phyloP scores from a whole-genome alignment of 805 yeast genomes.

The Kregervanrija delftensis region DNA sequence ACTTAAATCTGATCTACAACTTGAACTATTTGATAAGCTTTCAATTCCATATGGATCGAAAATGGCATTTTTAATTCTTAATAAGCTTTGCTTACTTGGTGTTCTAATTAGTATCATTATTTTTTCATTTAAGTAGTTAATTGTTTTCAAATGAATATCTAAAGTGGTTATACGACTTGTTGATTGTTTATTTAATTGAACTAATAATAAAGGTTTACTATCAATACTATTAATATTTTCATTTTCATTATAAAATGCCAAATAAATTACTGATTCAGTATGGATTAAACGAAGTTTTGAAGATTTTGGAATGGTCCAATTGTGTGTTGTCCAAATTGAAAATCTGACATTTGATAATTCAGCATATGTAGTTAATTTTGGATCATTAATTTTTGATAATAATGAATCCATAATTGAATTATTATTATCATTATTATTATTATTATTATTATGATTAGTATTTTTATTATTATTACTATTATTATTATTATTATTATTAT shows the following conservation, averaged over 20 bases:
- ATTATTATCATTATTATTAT: no score
- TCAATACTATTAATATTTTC: neutral
- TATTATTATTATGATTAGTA: no score
- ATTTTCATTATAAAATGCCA: conserved; percentile 1
- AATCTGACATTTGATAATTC: conserved; percentile 17
- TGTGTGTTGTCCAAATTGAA: conserved; percentile 20
- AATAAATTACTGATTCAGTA: neutral
- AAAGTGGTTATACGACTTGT: conserved; percentile 7
- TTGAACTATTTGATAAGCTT: neutral
- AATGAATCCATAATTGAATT: no score
- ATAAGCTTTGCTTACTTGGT: neutral
- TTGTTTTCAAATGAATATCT: conserved; percentile 13
- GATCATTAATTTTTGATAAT: no score
- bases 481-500: no score
- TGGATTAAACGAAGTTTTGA: neutral
- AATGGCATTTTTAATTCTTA: conserved; percentile 1
- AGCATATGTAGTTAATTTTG: no score
- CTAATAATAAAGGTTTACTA: neutral
- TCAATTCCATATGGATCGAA: conserved; percentile 4
- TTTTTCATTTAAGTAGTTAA: conserved; percentile 1
- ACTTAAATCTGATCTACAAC: conserved; percentile 16
- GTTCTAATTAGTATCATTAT: conserved; percentile 11
- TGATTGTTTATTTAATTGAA: conserved; percentile 3
- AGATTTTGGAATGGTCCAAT: conserved; percentile 20
- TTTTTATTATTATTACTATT: no score